A percentile compares a stretch with the other conserved stretches of the same genome.
Conservation (phyloP, 2,329 filamentous ascomycete species). For the Fusarium dlaminii region DNA sequence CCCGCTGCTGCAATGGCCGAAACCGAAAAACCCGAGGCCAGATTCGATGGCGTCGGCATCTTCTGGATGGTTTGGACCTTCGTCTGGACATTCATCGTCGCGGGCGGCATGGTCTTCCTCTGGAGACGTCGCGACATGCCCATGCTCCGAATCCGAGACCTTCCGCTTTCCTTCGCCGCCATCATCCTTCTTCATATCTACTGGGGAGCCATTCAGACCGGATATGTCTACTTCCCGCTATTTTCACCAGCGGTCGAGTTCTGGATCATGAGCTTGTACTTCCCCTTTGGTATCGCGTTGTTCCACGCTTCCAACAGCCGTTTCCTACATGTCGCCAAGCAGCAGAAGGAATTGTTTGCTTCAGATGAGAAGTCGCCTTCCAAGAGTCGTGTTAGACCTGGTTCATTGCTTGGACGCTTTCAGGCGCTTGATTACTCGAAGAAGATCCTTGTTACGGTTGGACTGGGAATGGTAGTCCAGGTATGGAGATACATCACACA, state of each 20-base stretch:
- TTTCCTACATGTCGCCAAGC: slow-evolving; percentile 66
- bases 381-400: slow-evolving; percentile 23
- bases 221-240: slow-evolving; percentile 51
- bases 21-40: slow-evolving; percentile 40
- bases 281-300: slow-evolving; percentile 71
- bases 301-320: slow-evolving; percentile 72
- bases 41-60: slow-evolving; percentile 52
- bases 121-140: slow-evolving; percentile 52
- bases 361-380: slow-evolving; percentile 16
- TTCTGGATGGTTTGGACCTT: slow-evolving; percentile 52
- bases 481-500: slow-evolving; percentile 48
- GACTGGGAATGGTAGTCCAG: slow-evolving; percentile 64
- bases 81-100: slow-evolving; percentile 52
- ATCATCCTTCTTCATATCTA: slow-evolving; percentile 54
- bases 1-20: slow-evolving; percentile 31
- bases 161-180: slow-evolving; percentile 53
- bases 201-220: slow-evolving; percentile 53
- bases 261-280: slow-evolving; percentile 73
- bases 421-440: slow-evolving; percentile 56
- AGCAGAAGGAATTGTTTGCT: slow-evolving; percentile 57
- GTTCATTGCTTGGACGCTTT: slow-evolving; percentile 49
- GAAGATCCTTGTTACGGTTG: slow-evolving; percentile 61
- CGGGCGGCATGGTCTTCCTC: slow-evolving; percentile 53
- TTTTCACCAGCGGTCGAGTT: slow-evolving; percentile 65
- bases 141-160: slow-evolving; percentile 52